phyloP scores from a whole-genome alignment of 208 protist genomes.

The Leishmania mexicana region DNA sequence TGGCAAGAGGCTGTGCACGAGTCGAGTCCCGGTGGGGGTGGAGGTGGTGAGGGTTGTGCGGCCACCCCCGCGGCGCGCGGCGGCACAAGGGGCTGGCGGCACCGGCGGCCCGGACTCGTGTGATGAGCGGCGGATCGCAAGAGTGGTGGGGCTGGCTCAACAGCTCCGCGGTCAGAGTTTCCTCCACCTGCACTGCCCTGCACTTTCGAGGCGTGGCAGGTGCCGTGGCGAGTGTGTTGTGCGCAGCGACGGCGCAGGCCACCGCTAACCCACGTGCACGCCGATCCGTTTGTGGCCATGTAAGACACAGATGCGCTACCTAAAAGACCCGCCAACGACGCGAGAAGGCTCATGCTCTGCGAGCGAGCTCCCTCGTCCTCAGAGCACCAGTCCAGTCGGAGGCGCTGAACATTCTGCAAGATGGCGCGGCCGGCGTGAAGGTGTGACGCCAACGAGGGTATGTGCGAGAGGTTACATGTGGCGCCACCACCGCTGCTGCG shows the following conservation, averaged over 20 bases:
- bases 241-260: conserved; percentile 14
- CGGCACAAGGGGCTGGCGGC: not conserved
- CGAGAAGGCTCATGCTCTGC: not conserved
- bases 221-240: not conserved
- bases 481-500: not conserved
- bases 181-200: not conserved
- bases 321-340: conserved; percentile 15
- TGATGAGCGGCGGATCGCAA: not conserved
- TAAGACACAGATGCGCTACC: conserved; percentile 25
- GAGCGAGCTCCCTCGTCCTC: not conserved
- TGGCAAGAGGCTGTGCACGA: not conserved
- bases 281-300: not conserved
- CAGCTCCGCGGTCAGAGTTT: not conserved
- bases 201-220: not conserved
- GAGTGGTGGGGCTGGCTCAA: not conserved
- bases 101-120: not conserved
- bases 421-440: conserved; percentile 13
- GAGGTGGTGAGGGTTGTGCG: not conserved
- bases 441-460: conserved; percentile 3
- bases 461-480: not conserved
- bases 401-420: conserved; percentile 12
- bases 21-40: not conserved
- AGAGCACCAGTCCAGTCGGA: conserved; percentile 25
- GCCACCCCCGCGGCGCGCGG: not conserved
- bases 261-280: conserved; percentile 31